Percentiles rank a stretch among this genome's conserved stretches.
Conservation (phyloP, 257 asterid genomes). For the Misopates orontium region DNA sequence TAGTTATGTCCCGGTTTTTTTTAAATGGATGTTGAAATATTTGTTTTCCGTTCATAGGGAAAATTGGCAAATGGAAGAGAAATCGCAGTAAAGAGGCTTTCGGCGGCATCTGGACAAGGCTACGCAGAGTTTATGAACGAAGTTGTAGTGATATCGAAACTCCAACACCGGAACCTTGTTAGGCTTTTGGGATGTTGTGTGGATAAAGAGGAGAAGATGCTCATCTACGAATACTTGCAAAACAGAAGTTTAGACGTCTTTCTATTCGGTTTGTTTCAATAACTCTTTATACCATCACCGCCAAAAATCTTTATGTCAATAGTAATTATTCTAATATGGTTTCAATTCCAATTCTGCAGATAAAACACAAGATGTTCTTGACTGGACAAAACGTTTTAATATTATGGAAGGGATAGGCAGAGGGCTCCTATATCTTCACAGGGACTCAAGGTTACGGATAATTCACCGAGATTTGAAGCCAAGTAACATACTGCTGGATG, state of each 20-base stretch:
- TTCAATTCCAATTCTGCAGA: conserved; percentile 9
- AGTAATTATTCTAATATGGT: too few species aligned
- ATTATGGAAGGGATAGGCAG: conserved; percentile 48
- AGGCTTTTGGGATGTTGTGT: conserved; percentile 42
- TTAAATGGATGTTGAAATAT: not conserved
- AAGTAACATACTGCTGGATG: conserved; percentile 42
- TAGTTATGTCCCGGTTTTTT: not conserved
- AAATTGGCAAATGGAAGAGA: conserved; percentile 30
- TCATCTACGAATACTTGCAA: conserved; percentile 43
- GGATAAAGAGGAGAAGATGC: conserved; percentile 44
- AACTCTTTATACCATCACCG: not conserved
- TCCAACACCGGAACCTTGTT: conserved; percentile 51
- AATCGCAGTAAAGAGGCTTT: conserved; percentile 51
- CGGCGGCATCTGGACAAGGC: conserved; percentile 43
- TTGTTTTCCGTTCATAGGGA: conserved; percentile 30
- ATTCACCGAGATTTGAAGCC: conserved; percentile 46
- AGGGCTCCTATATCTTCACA: conserved; percentile 47
- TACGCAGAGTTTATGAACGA: conserved; percentile 44
- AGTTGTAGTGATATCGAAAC: conserved; percentile 45
- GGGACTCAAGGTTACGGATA: conserved; percentile 43
- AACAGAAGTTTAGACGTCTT: conserved; percentile 45
- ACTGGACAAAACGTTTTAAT: conserved; percentile 38
- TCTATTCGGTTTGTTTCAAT: conserved; percentile 38
- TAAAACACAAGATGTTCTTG: conserved; percentile 27
- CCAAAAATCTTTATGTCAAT: not conserved